These are phyloP conservation scores for Senecio squalidus DNA, from an alignment of 140 eudicot genomes.

Conservation along the genomic window DNA sequence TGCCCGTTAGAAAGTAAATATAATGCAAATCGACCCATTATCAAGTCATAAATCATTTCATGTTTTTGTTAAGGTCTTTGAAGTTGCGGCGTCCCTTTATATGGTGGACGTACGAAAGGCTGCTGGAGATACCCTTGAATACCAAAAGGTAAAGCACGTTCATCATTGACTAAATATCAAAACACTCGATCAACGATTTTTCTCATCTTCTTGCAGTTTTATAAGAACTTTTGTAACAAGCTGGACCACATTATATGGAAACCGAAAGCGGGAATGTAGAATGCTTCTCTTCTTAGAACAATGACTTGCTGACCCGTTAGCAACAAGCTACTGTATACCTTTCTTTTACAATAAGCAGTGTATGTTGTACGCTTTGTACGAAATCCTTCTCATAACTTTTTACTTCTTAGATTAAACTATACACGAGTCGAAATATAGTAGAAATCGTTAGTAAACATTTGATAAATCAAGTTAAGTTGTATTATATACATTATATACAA, in stretches of 20 bases:
- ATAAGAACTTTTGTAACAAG: constrained; percentile 65
- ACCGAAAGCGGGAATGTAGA: constrained; percentile 43
- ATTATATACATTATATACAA: constrained; percentile 2
- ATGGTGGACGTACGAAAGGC: constrained; percentile 98
- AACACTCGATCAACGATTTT: too few species aligned
- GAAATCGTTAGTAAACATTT: constrained; percentile 4
- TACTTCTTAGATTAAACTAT: not conserved
- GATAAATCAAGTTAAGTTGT: not conserved
- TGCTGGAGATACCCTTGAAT: constrained; percentile 96
- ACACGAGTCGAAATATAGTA: not conserved
- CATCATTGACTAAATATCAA: too few species aligned
- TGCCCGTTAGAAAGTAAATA: too few species aligned
- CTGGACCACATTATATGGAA: constrained; percentile 75
- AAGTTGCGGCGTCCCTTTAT: constrained; percentile 84
- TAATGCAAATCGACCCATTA: too few species aligned
- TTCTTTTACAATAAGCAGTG: not conserved
- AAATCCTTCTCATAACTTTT: not conserved
- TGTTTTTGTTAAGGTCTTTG: constrained; percentile 48
- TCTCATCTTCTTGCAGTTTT: constrained; percentile 59
- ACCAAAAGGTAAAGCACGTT: constrained; percentile 60
- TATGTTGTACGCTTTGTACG: not conserved
- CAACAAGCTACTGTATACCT: not conserved
- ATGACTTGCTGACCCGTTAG: constrained; percentile 48
- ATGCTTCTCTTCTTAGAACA: constrained; percentile 39
- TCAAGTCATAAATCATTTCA: too few species aligned